A percentile compares a stretch with the other conserved stretches of the same genome.
These are phyloP conservation scores for Penicillium paneum DNA, from an alignment of 2,329 filamentous ascomycete genomes.

Conservation along the genomic window DNA sequence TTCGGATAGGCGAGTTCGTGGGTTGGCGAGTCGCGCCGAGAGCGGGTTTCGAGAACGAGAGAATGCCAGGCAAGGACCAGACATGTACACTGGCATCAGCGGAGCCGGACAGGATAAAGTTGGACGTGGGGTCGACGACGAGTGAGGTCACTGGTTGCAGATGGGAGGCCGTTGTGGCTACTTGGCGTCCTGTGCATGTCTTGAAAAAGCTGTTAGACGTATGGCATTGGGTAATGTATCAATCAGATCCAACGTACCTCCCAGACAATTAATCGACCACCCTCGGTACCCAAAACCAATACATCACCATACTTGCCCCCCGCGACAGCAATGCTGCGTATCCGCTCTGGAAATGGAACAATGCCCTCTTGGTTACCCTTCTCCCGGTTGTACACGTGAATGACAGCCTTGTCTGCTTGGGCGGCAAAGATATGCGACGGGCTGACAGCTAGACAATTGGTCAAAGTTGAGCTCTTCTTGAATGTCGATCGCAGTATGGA, in stretches of 20 bases:
- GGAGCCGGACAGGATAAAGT: slow-evolving; percentile 47
- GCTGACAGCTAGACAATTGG: slow-evolving; percentile 76
- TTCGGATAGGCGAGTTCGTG: slow-evolving; percentile 66
- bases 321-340: slow-evolving; percentile 71
- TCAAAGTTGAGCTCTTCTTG: slow-evolving; percentile 85
- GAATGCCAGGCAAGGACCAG: slow-evolving; percentile 76
- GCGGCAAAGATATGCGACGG: slow-evolving; percentile 84
- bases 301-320: slow-evolving; percentile 60
- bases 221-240: slow-evolving; percentile 1
- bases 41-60: slow-evolving; percentile 56
- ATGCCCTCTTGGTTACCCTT: slow-evolving; percentile 85
- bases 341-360: slow-evolving; percentile 81
- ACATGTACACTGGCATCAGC: slow-evolving; percentile 84
- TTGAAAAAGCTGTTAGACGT: slow-evolving; percentile 19
- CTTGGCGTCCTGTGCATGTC: slow-evolving; percentile 46
- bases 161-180: slow-evolving; percentile 44
- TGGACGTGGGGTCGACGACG: slow-evolving; percentile 62
- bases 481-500: slow-evolving; percentile 72
- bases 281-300: slow-evolving; percentile 75
- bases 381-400: slow-evolving; percentile 84
- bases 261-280: slow-evolving; percentile 86
- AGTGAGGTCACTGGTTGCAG: slow-evolving; percentile 65
- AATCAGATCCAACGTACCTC: slow-evolving; percentile 60
- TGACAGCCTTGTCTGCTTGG: slow-evolving; percentile 83
- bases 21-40: slow-evolving; percentile 40